Evolutionary conservation across 192 early-diverging fungal species (phyloP), one percentile per base, ranked within the genome.

Genomic region (Gigaspora rosea): DNA sequence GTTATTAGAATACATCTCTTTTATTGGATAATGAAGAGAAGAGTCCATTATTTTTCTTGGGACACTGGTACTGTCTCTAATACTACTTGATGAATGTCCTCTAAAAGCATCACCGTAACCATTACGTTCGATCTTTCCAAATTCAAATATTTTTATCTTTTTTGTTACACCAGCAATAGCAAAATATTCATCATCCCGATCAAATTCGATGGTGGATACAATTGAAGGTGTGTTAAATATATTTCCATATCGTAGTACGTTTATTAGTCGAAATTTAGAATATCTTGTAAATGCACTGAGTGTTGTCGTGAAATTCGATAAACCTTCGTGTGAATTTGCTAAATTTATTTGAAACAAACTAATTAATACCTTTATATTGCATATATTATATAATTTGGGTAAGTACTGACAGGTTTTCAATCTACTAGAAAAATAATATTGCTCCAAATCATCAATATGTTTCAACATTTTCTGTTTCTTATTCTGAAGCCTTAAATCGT

Each of bases 101-200:
- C 51, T 50, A 20, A 54, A 62, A 69, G 78, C 13, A 79, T 73
- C 49, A 69, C 76, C 59, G 64, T 79, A 48, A 74, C 51, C 18
- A 79, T 72, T 18, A 36, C 84, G 80, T 76, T 83, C 83, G 32
- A 90, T 81, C 20, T 80, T 85, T 7, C 82, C 86, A 79, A 91
- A 97, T 48, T 97, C 95, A 82, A 91, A 98, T 22, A 98, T 91
- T 80, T 96, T 96, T 86, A 98, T 95, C 73, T 95, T 94, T 71
- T 90, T 90, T 8, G 92, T 94, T 2, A 97, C 95, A 18, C 97
- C 97, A 49, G 94, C 97, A 0, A 92, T 93, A 1, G 96, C 97
- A 88, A 99, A 97, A 57, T 91, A 92, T 81, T 96, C 93, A 71
- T 96, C 93, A 78, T 99, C 96, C 54, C 90, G 85, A 82, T 97